phyloP scores from a whole-genome alignment of 306 rosid genomes.

The Vigna angularis region DNA sequence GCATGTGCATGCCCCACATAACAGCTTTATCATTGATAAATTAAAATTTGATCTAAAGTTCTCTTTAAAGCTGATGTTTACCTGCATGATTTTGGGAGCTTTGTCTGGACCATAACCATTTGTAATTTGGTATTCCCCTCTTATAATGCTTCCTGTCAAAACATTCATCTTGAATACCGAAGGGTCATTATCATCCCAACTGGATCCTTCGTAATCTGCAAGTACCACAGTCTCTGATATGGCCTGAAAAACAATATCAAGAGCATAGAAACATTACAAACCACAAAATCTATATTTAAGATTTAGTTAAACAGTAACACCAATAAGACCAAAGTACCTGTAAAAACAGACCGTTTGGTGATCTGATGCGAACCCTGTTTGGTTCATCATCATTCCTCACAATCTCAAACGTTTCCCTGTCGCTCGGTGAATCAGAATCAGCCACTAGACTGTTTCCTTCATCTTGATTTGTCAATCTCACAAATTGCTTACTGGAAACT shows the following conservation, averaged over 20 bases:
- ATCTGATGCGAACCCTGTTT: constrained; percentile 55
- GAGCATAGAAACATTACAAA: background rate
- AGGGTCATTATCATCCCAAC: constrained; percentile 73
- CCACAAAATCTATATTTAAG: background rate
- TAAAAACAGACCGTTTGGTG: constrained; percentile 61
- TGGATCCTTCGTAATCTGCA: constrained; percentile 54
- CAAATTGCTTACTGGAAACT: constrained; percentile 60
- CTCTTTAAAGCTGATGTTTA: background rate
- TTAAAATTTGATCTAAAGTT: constrained; percentile 15
- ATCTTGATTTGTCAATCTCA: constrained; percentile 48
- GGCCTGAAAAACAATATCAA: constrained; percentile 45
- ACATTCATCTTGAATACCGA: constrained; percentile 66
- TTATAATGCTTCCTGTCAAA: constrained; percentile 31
- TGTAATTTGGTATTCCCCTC: constrained; percentile 77
- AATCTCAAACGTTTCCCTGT: constrained; percentile 61
- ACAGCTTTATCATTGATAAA: background rate
- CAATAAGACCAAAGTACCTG: constrained; percentile 53
- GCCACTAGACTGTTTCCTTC: constrained; percentile 48
- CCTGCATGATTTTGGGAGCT: constrained; percentile 68
- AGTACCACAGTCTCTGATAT: constrained; percentile 47
- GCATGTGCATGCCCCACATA: constrained; percentile 8
- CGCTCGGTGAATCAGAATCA: constrained; percentile 43
- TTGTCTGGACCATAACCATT: constrained; percentile 72
- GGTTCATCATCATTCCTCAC: constrained; percentile 54
- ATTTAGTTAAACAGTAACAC: background rate